phyloP scores from a whole-genome alignment of 352 stramenopile species.

The Phytophthora europaea region DNA sequence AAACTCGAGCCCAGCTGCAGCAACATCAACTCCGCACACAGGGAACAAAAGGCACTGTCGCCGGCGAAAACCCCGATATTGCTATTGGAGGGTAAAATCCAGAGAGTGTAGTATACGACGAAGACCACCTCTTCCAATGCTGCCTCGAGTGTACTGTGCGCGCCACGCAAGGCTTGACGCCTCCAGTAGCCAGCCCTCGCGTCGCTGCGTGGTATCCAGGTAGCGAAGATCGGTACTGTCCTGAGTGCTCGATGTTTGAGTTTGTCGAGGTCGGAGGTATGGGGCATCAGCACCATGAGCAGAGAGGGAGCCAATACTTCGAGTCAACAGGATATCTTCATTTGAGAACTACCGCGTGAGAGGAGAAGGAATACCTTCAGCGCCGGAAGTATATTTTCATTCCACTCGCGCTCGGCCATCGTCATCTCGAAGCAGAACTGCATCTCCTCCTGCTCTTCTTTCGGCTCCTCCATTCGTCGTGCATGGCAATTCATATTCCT shows the following conservation, averaged over 20 bases:
- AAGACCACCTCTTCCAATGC: too few species aligned
- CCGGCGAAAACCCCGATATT: not conserved
- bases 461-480: not conserved
- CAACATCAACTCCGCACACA: not conserved
- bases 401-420: not conserved
- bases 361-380: not conserved
- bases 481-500: not conserved
- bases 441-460: not conserved
- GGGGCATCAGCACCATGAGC: not conserved
- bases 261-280: not conserved
- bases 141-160: too few species aligned
- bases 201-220: not conserved
- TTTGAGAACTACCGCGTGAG: not conserved
- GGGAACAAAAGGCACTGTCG: too few species aligned
- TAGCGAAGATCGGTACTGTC: not conserved
- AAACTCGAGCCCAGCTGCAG: constrained; percentile 15
- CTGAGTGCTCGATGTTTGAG: not conserved
- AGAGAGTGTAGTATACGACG: too few species aligned
- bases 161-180: not conserved
- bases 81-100: too few species aligned
- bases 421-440: not conserved
- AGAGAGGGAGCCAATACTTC: not conserved
- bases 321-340: not conserved
- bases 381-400: not conserved
- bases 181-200: not conserved